A percentile compares a stretch with the other conserved stretches of the same genome.
These are phyloP conservation scores for Phytophthora aleatoria DNA, from an alignment of 352 stramenopile genomes.

Conservation along the genomic window DNA sequence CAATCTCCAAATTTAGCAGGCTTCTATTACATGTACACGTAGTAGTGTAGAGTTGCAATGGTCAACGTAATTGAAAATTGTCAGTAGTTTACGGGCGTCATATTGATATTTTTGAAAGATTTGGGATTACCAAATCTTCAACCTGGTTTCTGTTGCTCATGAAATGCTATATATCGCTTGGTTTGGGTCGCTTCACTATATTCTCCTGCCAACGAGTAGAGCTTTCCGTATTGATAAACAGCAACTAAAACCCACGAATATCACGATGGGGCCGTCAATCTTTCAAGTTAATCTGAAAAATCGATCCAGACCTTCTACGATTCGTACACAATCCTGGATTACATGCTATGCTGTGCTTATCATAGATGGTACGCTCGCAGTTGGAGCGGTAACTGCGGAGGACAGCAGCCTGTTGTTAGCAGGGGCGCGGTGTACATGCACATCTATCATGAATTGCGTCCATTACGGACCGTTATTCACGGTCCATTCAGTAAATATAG, in stretches of 20 bases:
- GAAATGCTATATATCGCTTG: background rate
- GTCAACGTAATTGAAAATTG: background rate
- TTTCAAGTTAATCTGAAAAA: constrained; percentile 7
- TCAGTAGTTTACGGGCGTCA: constrained; percentile 10
- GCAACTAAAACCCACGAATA: background rate
- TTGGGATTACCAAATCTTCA: constrained; percentile 23
- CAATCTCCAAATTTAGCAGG: constrained; percentile 12
- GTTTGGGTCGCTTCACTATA: background rate
- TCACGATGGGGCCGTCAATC: background rate
- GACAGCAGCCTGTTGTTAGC: too few relatives aligned
- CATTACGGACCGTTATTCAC: background rate
- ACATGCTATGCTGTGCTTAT: constrained; percentile 6
- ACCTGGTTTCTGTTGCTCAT: background rate
- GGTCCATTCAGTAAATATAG: background rate
- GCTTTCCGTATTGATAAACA: background rate
- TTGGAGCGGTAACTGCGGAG: background rate
- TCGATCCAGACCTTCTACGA: background rate
- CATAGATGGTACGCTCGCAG: constrained; percentile 16
- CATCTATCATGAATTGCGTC: background rate
- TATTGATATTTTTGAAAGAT: constrained; percentile 26
- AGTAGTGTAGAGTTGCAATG: background rate
- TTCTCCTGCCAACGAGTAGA: background rate
- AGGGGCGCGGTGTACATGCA: too few relatives aligned
- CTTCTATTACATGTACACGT: background rate
- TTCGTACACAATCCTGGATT: constrained; percentile 13